Percentiles rank a stretch among this genome's conserved stretches.
phyloP scores from a whole-genome alignment of 2,329 filamentous ascomycete genomes.

The Alternaria sp. region DNA sequence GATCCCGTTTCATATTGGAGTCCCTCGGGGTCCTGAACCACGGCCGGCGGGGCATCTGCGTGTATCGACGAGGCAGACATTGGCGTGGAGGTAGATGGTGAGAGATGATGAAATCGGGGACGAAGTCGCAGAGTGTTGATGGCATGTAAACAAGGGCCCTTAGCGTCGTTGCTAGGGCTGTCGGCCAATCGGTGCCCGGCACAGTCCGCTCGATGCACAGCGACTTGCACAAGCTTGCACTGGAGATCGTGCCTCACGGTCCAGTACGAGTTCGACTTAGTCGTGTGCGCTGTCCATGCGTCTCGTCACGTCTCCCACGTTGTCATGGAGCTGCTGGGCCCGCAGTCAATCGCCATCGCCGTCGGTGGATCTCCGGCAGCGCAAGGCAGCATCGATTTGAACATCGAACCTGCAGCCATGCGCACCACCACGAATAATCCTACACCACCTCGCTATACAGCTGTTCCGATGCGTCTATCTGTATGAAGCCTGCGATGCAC shows the following conservation, averaged over 20 bases:
- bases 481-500: conserved; percentile 12
- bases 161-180: conserved; percentile 18
- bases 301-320: conserved; percentile 1
- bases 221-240: conserved; percentile 8
- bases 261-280: conserved; percentile 3
- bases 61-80: conserved; percentile 56
- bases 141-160: conserved; percentile 14
- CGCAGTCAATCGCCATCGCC: conserved; percentile 7
- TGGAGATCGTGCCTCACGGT: not conserved
- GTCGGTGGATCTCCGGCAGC: conserved; percentile 29
- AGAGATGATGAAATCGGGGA: conserved; percentile 34
- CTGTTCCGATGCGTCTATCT: not conserved
- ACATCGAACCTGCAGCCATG: conserved; percentile 7
- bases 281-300: not conserved
- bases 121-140: conserved; percentile 32
- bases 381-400: conserved; percentile 28
- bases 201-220: conserved; percentile 7
- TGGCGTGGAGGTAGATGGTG: conserved; percentile 33
- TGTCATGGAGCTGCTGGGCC: not conserved
- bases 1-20: conserved; percentile 76
- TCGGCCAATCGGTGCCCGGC: conserved; percentile 9
- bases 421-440: not conserved
- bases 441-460: not conserved
- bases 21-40: conserved; percentile 72
- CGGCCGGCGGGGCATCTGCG: conserved; percentile 58